phyloP scores from a whole-genome alignment of 2,329 filamentous ascomycete species.

The Falciphora oryzae region DNA sequence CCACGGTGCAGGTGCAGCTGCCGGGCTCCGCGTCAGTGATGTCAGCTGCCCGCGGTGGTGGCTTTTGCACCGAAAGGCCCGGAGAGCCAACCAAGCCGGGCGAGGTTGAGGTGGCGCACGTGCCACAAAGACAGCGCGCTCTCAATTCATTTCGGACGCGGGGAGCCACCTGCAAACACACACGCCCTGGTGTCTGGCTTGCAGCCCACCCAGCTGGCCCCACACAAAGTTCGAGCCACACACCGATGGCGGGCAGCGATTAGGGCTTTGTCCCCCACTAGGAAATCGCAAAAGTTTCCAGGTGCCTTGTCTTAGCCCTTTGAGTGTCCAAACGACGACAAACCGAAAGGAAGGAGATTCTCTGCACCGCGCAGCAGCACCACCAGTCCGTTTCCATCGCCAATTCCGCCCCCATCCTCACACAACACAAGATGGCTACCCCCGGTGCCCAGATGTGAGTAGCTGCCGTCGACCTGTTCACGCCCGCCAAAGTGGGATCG shows the following conservation, averaged over 20 bases:
- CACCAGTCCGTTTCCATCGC: not conserved
- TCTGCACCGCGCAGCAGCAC: not conserved
- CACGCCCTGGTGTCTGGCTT: too few relatives aligned
- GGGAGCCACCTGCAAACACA: too few relatives aligned
- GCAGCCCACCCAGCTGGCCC: not conserved
- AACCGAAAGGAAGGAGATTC: not conserved
- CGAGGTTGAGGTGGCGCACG: not conserved
- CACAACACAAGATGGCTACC: conserved; percentile 50
- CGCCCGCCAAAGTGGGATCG: not conserved
- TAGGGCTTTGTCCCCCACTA: not conserved
- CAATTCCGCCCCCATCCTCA: conserved; percentile 12
- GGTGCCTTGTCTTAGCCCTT: too few relatives aligned
- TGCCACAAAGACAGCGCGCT: not conserved
- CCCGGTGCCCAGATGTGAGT: conserved; percentile 59
- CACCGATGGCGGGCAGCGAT: not conserved
- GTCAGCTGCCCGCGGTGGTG: not conserved
- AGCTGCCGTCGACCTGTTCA: conserved; percentile 4
- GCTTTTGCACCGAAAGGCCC: too few relatives aligned
- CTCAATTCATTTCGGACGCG: not conserved
- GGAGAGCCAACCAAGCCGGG: too few relatives aligned
- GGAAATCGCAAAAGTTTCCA: conserved; percentile 1
- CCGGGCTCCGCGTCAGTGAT: not conserved
- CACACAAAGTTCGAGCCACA: not conserved
- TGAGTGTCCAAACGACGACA: not conserved
- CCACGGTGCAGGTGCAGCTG: not conserved